These are phyloP conservation scores for Penicillium arizonense DNA, from an alignment of 495 filamentous ascomycete genomes.

Conservation along the genomic window DNA sequence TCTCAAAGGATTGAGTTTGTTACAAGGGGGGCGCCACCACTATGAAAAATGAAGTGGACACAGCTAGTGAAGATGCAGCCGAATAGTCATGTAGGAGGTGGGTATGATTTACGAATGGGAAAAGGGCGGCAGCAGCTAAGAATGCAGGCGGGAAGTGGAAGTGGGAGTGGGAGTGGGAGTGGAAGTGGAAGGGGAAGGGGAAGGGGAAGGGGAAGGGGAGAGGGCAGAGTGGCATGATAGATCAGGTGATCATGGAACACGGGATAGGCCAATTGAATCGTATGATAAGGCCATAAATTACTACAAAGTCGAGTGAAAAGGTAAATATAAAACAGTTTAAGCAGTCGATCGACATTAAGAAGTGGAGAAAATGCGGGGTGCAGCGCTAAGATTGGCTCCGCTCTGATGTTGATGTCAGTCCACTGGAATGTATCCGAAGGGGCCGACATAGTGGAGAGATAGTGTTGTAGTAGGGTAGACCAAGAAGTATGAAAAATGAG, in stretches of 20 bases:
- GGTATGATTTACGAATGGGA: not conserved
- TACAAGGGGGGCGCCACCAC: not conserved
- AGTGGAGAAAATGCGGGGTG: slow-evolving; percentile 48
- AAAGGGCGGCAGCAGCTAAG: too few relatives aligned
- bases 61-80: not conserved
- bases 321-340: too few relatives aligned
- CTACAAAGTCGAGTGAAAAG: too few relatives aligned
- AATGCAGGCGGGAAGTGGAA: too few relatives aligned
- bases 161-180: too few relatives aligned
- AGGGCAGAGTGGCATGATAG: too few relatives aligned
- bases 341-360: not conserved
- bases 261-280: too few relatives aligned
- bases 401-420: slow-evolving; percentile 32
- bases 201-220: too few relatives aligned
- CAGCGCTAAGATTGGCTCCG: slow-evolving; percentile 33
- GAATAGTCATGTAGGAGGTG: not conserved
- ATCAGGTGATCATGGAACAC: too few relatives aligned
- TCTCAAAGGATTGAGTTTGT: not conserved
- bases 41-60: not conserved
- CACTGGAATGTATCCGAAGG: slow-evolving; percentile 32
- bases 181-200: too few relatives aligned
- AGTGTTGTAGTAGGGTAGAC: not conserved
- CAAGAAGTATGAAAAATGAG: not conserved
- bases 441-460: slow-evolving; percentile 10
- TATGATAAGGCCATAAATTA: too few relatives aligned